These are phyloP conservation scores for Russula dissimulans DNA, from an alignment of 768 basidiomycete species.

Conservation along the genomic window DNA sequence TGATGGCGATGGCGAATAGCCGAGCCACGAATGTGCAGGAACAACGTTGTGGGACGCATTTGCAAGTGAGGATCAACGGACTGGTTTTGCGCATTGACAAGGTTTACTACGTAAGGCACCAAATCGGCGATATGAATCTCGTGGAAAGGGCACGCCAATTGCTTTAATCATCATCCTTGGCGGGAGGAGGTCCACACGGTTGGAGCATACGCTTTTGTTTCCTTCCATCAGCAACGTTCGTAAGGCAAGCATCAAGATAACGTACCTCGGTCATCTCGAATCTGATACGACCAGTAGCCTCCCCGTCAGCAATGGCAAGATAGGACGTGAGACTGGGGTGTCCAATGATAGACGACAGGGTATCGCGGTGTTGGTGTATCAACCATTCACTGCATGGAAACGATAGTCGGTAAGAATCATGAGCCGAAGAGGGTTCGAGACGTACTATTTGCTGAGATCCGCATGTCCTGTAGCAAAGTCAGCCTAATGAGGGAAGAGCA, in stretches of 20 bases:
- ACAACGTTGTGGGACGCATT: not conserved
- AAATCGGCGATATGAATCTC: not conserved
- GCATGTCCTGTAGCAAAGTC: constrained; percentile 62
- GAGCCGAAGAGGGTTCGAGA: not conserved
- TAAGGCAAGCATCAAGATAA: not conserved
- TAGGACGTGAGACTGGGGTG: constrained; percentile 82
- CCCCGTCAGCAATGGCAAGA: constrained; percentile 88
- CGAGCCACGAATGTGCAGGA: not conserved
- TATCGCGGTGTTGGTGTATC: constrained; percentile 95
- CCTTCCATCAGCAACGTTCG: not conserved
- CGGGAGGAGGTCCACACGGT: constrained; percentile 45
- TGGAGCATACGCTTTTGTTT: constrained; percentile 40
- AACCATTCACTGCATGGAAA: constrained; percentile 74
- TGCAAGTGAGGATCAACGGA: not conserved
- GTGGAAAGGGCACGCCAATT: not conserved
- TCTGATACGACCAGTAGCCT: constrained; percentile 77
- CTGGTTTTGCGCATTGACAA: not conserved
- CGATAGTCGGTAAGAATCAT: constrained; percentile 13
- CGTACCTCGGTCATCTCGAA: constrained; percentile 95
- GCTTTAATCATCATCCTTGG: constrained; percentile 71
- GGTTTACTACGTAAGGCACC: not conserved
- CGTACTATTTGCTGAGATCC: constrained; percentile 92
- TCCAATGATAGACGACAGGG: constrained; percentile 85
- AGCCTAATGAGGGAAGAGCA: constrained; percentile 8
- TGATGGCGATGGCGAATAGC: not conserved